phyloP scores from a whole-genome alignment of 2,329 filamentous ascomycete species.

The Ceratocystis eucalypticola region DNA sequence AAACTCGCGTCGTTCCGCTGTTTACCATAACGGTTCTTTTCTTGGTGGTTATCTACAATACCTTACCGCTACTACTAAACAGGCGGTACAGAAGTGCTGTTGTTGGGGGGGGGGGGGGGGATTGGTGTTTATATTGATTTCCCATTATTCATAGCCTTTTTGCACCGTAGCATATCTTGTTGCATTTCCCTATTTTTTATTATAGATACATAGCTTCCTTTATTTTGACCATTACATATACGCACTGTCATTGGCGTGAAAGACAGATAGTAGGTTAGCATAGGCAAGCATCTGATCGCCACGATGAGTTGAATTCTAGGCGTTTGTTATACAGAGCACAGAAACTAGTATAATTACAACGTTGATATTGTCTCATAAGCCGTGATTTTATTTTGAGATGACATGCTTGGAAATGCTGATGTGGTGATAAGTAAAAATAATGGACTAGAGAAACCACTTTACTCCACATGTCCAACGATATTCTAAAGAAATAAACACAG shows the following conservation, averaged over 20 bases:
- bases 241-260: background rate
- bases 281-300: background rate
- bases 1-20: background rate
- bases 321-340: background rate
- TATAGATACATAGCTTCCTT: background rate
- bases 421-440: slow-evolving; percentile 10
- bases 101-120: background rate
- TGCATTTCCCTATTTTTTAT: background rate
- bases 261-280: background rate
- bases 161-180: background rate
- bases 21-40: background rate
- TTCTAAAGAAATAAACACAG: background rate
- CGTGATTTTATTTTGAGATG: slow-evolving; percentile 11
- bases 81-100: background rate
- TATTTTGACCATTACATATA: background rate
- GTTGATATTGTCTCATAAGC: slow-evolving; percentile 1
- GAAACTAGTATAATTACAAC: background rate
- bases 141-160: background rate
- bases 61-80: background rate
- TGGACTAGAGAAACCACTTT: slow-evolving; percentile 8
- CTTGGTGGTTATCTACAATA: background rate
- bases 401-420: slow-evolving; percentile 16
- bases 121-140: background rate
- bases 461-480: background rate
- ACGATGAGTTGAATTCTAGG: background rate